A percentile compares a stretch with the other conserved stretches of the same genome.
Conservation (phyloP, 768 basidiomycete genomes). For the Obba rivulosa region DNA sequence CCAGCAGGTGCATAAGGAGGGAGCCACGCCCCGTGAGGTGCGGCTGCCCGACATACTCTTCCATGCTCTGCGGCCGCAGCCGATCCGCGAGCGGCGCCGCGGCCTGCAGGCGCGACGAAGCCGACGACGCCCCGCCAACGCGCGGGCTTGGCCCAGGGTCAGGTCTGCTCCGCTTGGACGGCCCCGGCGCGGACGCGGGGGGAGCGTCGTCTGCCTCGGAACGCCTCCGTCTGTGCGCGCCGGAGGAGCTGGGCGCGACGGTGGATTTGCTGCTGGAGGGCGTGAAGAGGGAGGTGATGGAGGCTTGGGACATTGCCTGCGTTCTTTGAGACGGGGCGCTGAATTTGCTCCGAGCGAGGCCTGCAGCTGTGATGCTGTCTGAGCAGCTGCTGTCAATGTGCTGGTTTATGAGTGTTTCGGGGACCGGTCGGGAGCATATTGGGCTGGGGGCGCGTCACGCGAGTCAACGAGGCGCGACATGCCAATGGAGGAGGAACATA, state of each 20-base stretch:
- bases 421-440: constrained; percentile 17
- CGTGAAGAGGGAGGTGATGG: constrained; percentile 18
- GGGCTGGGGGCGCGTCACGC: constrained; percentile 11
- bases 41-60: constrained; percentile 68
- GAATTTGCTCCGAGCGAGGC: not conserved
- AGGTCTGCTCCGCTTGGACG: constrained; percentile 10
- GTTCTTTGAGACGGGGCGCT: constrained; percentile 1
- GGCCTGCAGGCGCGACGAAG: constrained; percentile 16
- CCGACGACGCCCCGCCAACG: constrained; percentile 4
- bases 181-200: not conserved
- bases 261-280: constrained; percentile 1
- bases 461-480: not conserved
- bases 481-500: not conserved
- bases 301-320: constrained; percentile 8
- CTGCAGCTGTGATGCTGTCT: constrained; percentile 1
- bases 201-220: constrained; percentile 6
- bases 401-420: constrained; percentile 19
- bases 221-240: not conserved
- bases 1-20: constrained; percentile 47
- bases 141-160: constrained; percentile 5
- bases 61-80: constrained; percentile 57
- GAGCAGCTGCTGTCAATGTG: constrained; percentile 23
- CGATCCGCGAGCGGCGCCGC: constrained; percentile 65
- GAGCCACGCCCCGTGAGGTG: constrained; percentile 57
- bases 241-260: constrained; percentile 1